Evolutionary conservation across 2,329 filamentous ascomycete species (phyloP).

Genomic region (Scopulariopsis brevicaulis): DNA sequence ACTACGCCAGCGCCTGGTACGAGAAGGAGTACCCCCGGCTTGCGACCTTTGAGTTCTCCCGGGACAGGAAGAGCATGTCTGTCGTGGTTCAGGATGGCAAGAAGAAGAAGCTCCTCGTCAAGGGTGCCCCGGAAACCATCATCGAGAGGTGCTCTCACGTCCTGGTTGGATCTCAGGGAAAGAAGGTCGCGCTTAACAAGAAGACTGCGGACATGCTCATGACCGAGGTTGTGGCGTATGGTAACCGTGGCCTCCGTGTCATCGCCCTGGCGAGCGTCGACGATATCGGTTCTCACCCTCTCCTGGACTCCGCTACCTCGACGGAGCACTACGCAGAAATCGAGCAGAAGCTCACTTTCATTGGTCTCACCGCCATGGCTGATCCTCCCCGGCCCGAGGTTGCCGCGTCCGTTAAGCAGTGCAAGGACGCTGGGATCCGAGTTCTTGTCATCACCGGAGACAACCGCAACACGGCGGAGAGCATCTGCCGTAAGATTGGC

Average conservation of each 20-base stretch:
- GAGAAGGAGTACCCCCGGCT: constrained; percentile 64
- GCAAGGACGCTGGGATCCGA: constrained; percentile 85
- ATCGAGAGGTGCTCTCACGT: constrained; percentile 83
- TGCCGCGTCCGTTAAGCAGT: constrained; percentile 72
- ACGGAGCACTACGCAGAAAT: constrained; percentile 75
- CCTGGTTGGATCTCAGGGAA: constrained; percentile 67
- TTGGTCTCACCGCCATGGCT: constrained; percentile 92
- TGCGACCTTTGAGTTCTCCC: constrained; percentile 91
- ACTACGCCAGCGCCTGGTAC: constrained; percentile 77
- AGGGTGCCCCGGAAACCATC: constrained; percentile 91
- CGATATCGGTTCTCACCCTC: constrained; percentile 57
- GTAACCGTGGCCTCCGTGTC: constrained; percentile 83
- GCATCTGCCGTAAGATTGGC: constrained; percentile 94
- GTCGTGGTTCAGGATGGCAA: constrained; percentile 67
- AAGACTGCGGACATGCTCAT: constrained; percentile 60
- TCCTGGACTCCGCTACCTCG: constrained; percentile 66
- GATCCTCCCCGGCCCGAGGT: constrained; percentile 94
- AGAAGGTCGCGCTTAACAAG: constrained; percentile 59
- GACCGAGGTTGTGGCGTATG: constrained; percentile 78
- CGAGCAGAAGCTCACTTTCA: constrained; percentile 87
- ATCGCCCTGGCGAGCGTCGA: constrained; percentile 86
- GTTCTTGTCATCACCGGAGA: constrained; percentile 98
- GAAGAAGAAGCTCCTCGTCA: constrained; percentile 77
- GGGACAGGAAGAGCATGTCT: constrained; percentile 98
- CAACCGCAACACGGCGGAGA: constrained; percentile 95